These are phyloP conservation scores for Hypoxylon sp. DNA, from an alignment of 2,329 filamentous ascomycete species.

Conservation along the genomic window DNA sequence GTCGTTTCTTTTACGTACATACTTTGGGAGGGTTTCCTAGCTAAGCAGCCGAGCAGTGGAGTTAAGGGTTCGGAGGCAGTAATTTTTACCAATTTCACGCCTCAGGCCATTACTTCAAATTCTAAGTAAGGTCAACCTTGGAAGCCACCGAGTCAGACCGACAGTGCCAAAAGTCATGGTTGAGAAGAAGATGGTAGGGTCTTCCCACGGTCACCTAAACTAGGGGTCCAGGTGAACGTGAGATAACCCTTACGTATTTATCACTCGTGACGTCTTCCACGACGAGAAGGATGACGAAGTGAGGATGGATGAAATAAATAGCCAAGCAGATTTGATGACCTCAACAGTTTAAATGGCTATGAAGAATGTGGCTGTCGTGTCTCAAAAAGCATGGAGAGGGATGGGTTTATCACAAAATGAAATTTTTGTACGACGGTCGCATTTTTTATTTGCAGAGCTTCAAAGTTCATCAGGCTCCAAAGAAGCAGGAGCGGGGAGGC, in stretches of 20 bases:
- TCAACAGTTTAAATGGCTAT: not conserved
- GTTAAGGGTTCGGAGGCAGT: conserved; percentile 24
- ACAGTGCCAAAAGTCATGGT: conserved; percentile 15
- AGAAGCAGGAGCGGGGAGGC: conserved; percentile 16
- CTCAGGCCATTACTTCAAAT: conserved; percentile 19
- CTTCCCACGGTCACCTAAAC: not conserved
- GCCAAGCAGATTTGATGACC: not conserved
- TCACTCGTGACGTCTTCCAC: conserved; percentile 30
- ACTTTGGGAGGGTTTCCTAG: conserved; percentile 18
- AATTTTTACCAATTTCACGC: conserved; percentile 17
- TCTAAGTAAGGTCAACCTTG: conserved; percentile 16
- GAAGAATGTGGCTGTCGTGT: conserved; percentile 10
- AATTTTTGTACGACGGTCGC: conserved; percentile 19
- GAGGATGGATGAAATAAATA: conserved; percentile 1
- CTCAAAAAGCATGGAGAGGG: not conserved
- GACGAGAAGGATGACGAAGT: conserved; percentile 16
- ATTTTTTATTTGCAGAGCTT: conserved; percentile 22
- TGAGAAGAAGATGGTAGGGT: conserved; percentile 12
- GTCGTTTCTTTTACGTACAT: conserved; percentile 44
- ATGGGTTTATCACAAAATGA: conserved; percentile 6
- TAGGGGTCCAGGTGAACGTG: conserved; percentile 14
- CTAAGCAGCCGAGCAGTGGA: conserved; percentile 32
- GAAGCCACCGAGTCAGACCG: conserved; percentile 29
- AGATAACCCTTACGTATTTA: conserved; percentile 30
- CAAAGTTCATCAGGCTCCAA: conserved; percentile 18